phyloP scores from a whole-genome alignment of 768 basidiomycete species.

The Phylloporus rhodoxanthus region DNA sequence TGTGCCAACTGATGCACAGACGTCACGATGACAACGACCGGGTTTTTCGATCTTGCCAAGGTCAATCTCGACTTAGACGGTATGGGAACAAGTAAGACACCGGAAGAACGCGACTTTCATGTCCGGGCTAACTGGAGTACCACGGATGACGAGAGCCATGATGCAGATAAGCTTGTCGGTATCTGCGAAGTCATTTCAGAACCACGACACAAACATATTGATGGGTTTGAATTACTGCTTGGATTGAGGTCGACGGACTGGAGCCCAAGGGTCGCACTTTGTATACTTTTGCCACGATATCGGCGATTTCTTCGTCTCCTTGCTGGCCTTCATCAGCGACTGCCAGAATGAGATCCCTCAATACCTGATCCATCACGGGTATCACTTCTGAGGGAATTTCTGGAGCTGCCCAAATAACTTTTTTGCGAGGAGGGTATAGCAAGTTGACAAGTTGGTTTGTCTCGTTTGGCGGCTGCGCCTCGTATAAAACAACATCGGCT shows the following conservation, averaged over 20 bases:
- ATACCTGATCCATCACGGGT: constrained; percentile 93
- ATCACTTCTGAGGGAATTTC: constrained; percentile 97
- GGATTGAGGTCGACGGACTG: constrained; percentile 82
- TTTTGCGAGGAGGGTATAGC: constrained; percentile 72
- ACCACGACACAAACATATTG: neutral
- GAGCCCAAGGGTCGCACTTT: constrained; percentile 88
- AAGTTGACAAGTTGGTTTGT: constrained; percentile 87
- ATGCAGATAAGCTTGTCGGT: constrained; percentile 96
- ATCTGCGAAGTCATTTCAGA: constrained; percentile 43
- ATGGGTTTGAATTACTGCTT: constrained; percentile 48
- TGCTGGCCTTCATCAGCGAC: constrained; percentile 77
- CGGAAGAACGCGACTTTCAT: constrained; percentile 99
- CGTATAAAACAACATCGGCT: constrained; percentile 68
- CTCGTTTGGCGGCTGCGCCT: constrained; percentile 79
- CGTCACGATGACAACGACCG: constrained; percentile 83
- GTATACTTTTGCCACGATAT: constrained; percentile 83
- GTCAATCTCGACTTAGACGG: constrained; percentile 95
- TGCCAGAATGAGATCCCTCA: constrained; percentile 91
- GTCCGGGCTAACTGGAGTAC: constrained; percentile 96
- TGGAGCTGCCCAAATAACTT: constrained; percentile 80
- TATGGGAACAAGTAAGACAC: constrained; percentile 91
- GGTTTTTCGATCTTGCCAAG: constrained; percentile 98
- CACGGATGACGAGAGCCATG: constrained; percentile 95
- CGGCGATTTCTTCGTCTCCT: constrained; percentile 81
- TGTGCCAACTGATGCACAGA: constrained; percentile 81